A percentile compares a stretch with the other conserved stretches of the same genome.
Conservation (phyloP, 345 rosid species). For the Hibiscus syriacus region DNA sequence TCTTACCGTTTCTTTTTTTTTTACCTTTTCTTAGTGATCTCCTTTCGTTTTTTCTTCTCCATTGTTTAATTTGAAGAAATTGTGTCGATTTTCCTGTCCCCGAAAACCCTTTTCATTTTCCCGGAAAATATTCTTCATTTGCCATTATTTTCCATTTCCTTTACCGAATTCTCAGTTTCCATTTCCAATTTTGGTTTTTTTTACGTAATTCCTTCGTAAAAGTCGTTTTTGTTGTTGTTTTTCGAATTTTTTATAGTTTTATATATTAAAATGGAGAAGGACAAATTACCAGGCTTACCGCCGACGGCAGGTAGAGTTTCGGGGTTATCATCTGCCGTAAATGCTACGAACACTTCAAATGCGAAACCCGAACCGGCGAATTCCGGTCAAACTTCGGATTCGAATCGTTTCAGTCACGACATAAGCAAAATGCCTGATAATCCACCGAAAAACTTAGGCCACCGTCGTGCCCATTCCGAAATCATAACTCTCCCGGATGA, state of each 20-base stretch:
- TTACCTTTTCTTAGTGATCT: neutral
- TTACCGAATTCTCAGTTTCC: neutral
- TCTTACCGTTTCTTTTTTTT: neutral
- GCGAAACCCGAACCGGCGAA: constrained; percentile 47
- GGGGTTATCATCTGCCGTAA: constrained; percentile 40
- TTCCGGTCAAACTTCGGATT: constrained; percentile 44
- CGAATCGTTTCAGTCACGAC: constrained; percentile 57
- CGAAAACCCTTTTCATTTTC: neutral
- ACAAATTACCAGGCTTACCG: constrained; percentile 49
- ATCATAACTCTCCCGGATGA: neutral
- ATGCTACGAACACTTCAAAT: constrained; percentile 22
- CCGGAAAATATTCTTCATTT: neutral
- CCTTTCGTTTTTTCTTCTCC: too few relatives aligned
- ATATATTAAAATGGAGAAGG: constrained; percentile 55
- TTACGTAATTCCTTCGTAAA: too few relatives aligned
- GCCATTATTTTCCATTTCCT: neutral
- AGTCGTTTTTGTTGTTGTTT: neutral
- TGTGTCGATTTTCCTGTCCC: neutral
- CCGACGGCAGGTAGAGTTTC: constrained; percentile 50
- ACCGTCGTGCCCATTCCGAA: neutral
- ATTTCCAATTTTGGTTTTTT: neutral
- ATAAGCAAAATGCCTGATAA: constrained; percentile 62
- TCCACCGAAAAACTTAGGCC: neutral
- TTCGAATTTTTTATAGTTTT: neutral
- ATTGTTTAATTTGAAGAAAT: neutral